Evolutionary conservation across 768 basidiomycete species (phyloP), one percentile per base, ranked within the genome.

Genomic region (Phanerochaete carnosa): DNA sequence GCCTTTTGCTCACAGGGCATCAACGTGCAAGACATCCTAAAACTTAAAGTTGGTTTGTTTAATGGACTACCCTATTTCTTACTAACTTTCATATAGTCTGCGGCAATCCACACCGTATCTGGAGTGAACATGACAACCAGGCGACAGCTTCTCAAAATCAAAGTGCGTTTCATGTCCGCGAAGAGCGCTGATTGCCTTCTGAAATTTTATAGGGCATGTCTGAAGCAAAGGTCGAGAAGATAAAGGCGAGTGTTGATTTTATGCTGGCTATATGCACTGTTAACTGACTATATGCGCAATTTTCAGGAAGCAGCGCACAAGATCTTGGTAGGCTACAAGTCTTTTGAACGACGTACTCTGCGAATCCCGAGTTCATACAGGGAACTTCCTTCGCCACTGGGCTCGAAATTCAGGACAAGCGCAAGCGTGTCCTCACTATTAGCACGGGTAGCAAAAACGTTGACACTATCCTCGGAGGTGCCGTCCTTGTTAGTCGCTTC

Each of bases 201-300:
- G 11, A 59, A 64, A 47, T 15, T 23, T 22, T 33, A 23, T 59
- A 95, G 93, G 95, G 95, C 45, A 88, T 96, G 82, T 95, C 95
- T 2, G 95, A 97, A 67, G 91, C 95, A 0, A 98, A 98, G 72
- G 94, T 98, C 1, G 95, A 98, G 69, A 98, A 98, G 73, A 92
- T 98, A 68, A 96, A 96, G 79, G 94, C 84, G 59, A 45, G 70
- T 58, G 59, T 1, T 63, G 59, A 43, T 2, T 15, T 8, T 62
- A 69, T 19, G 19, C 39, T 9, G 11, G 52, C 43, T 39, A 46
- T 28, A 12, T 16, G 29, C 22, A n/a, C n/a, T 25, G 35, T 28
- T 13, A 26, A 29, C 32, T 46, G 22, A 23, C 30, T 52, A 25
- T 35, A 53, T 59, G 25, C 49, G 26, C 19, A 22, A 8, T 52